Percentiles rank a stretch among this genome's conserved stretches.
These are phyloP conservation scores for Clavispora carvajalis DNA, from an alignment of 805 yeast species.

Conservation along the genomic window DNA sequence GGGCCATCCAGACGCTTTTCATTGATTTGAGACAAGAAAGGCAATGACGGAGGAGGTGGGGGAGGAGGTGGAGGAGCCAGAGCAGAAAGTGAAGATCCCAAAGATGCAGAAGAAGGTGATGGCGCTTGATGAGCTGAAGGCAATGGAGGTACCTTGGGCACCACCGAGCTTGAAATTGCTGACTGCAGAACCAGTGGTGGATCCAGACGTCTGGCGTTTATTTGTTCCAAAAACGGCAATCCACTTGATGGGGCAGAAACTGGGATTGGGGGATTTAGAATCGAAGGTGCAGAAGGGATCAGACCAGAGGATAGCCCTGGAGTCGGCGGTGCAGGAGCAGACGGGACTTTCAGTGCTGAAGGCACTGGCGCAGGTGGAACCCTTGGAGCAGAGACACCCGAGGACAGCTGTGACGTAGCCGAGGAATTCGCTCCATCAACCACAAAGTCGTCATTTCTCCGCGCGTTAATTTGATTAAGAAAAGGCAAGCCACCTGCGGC, in stretches of 20 bases:
- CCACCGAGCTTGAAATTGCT: too few relatives aligned
- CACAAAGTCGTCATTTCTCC: constrained; percentile 42
- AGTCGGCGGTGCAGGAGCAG: not conserved
- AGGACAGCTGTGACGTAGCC: too few relatives aligned
- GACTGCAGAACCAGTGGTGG: constrained; percentile 1
- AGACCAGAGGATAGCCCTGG: not conserved
- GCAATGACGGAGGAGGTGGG: constrained; percentile 14
- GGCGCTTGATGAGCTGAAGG: constrained; percentile 12
- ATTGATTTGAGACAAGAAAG: constrained; percentile 7
- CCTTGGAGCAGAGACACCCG: not conserved
- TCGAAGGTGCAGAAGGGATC: constrained; percentile 3
- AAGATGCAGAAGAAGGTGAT: constrained; percentile 17
- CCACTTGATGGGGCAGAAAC: constrained; percentile 13
- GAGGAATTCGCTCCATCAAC: constrained; percentile 27
- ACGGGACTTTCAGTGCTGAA: not conserved
- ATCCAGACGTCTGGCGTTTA: constrained; percentile 35
- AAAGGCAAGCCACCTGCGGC: constrained; percentile 38
- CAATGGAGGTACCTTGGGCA: too few relatives aligned
- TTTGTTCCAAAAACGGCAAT: constrained; percentile 44
- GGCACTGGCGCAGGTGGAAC: not conserved
- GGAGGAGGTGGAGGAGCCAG: constrained; percentile 1
- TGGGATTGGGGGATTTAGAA: constrained; percentile 3
- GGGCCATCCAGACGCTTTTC: constrained; percentile 1
- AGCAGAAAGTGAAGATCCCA: constrained; percentile 15
- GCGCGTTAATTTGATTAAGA: constrained; percentile 45